phyloP scores from a whole-genome alignment of 495 filamentous ascomycete species.

The Penicillium psychrofluorescens region DNA sequence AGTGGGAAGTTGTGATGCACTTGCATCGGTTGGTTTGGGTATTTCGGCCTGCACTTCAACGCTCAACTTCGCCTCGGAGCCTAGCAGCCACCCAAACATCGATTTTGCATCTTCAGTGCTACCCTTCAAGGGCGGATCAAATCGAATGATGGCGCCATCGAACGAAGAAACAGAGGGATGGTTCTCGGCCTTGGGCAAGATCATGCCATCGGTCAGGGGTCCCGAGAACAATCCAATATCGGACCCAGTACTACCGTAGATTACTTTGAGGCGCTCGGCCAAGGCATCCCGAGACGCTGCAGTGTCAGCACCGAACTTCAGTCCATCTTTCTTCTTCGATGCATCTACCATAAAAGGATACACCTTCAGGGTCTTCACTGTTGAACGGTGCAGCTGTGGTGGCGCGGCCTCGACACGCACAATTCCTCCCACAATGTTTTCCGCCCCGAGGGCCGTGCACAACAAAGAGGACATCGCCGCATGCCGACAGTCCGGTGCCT shows the following conservation, averaged over 20 bases:
- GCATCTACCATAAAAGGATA: constrained; percentile 62
- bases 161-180: constrained; percentile 31
- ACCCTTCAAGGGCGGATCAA: constrained; percentile 52
- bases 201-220: constrained; percentile 80
- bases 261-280: constrained; percentile 42
- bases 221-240: constrained; percentile 63
- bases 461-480: constrained; percentile 69
- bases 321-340: constrained; percentile 48
- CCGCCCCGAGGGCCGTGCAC: constrained; percentile 60
- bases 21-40: constrained; percentile 47
- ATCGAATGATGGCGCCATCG: constrained; percentile 67
- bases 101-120: constrained; percentile 39
- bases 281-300: constrained; percentile 67
- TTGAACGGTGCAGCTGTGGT: constrained; percentile 45
- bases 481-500: constrained; percentile 75
- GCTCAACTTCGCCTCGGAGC: constrained; percentile 62
- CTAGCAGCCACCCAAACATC: constrained; percentile 63
- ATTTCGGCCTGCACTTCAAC: constrained; percentile 68
- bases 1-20: constrained; percentile 34
- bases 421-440: constrained; percentile 78
- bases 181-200: constrained; percentile 49
- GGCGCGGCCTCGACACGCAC: constrained; percentile 75
- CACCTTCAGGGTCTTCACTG: constrained; percentile 56
- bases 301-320: constrained; percentile 86
- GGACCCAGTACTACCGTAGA: constrained; percentile 32